Base-by-base conservation (phyloP, 345 rosid genomes). In the Abelmoschus esculentus region DNA sequence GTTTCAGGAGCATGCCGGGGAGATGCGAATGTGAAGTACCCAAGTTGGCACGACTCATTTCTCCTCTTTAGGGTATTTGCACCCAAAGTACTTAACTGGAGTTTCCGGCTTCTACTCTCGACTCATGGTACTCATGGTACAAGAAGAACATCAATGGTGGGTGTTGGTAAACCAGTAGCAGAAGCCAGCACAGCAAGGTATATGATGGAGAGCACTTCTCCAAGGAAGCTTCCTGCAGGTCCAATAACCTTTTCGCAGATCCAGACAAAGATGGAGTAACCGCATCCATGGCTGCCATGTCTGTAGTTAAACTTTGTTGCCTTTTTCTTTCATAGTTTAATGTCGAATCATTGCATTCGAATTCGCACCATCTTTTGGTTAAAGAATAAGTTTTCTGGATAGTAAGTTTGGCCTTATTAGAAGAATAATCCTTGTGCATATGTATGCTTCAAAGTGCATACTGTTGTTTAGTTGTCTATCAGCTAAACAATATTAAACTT, bases 1-100 rank as follows among this genome's bases (percentile, higher is more conserved):
- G 96, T 91, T 49, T 72, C 86, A 0, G 93, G 96, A 42, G 97
- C 96, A 50, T 91, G 96, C 32, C 78, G 89, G 19, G 92, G 97
- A 57, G 85, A 91, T 8, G 74, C 85, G 0, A 87, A 40, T 40
- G 44, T 40, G 44, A 40, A 40, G 44, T 40, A 40, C 11, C 44
- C 12, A 2, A 40, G 44, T 1, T 40, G 44, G 44, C 44, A 40
- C 3, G 44, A 40, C 11, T 40, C 44, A 11, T 40, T 40, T 11
- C 66, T 61, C 46, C 66, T 36, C 66, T 36, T 34, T 61, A n/a
- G 66, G 14, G 66, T 34, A n/a, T 61, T 61, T 34, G 46, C 66
- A 61, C 66, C 62, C 40, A 58, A 13, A 2, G 17, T 58, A 58
- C 62, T 95, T 56, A 83, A 82, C 65, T 88, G 96, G 97, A 86